Percentiles rank a stretch among this genome's conserved stretches.
These are phyloP conservation scores for Sarocladium strictum DNA, from an alignment of 2,329 filamentous ascomycete genomes.

Conservation along the genomic window DNA sequence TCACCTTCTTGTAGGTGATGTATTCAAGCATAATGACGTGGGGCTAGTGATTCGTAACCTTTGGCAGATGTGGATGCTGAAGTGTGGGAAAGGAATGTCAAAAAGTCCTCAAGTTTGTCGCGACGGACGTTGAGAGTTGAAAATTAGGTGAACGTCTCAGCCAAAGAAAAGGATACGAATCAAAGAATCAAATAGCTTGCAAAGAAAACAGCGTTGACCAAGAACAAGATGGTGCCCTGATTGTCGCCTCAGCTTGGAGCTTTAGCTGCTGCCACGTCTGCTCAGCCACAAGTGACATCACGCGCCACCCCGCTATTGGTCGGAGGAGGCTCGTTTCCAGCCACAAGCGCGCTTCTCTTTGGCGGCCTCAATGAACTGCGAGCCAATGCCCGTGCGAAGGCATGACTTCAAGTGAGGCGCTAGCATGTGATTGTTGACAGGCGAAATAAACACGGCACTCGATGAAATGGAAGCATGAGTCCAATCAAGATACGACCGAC, in stretches of 20 bases:
- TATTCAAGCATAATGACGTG: conserved; percentile 53
- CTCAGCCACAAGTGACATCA: conserved; percentile 9
- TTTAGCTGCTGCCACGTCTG: conserved; percentile 4
- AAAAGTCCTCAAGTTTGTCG: neutral
- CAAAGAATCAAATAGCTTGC: conserved; percentile 2
- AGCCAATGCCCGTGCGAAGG: no score
- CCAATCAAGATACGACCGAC: no score
- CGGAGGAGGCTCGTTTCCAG: neutral
- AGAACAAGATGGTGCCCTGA: conserved; percentile 1
- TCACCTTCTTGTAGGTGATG: conserved; percentile 56
- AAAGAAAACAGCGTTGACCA: neutral
- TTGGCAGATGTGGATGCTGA: neutral
- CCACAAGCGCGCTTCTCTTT: neutral
- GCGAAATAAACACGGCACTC: no score
- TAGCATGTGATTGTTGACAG: no score
- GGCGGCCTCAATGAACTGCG: neutral
- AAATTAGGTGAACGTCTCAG: neutral
- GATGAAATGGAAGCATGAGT: no score
- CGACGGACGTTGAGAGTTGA: neutral
- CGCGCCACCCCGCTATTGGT: conserved; percentile 8
- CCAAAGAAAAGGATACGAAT: neutral
- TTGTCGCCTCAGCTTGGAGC: conserved; percentile 5
- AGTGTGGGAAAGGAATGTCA: neutral
- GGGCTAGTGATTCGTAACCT: conserved; percentile 1
- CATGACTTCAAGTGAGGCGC: no score